A percentile compares a stretch with the other conserved stretches of the same genome.
These are phyloP conservation scores for Botrytis galanthina DNA, from an alignment of 2,329 filamentous ascomycete species.

Conservation along the genomic window DNA sequence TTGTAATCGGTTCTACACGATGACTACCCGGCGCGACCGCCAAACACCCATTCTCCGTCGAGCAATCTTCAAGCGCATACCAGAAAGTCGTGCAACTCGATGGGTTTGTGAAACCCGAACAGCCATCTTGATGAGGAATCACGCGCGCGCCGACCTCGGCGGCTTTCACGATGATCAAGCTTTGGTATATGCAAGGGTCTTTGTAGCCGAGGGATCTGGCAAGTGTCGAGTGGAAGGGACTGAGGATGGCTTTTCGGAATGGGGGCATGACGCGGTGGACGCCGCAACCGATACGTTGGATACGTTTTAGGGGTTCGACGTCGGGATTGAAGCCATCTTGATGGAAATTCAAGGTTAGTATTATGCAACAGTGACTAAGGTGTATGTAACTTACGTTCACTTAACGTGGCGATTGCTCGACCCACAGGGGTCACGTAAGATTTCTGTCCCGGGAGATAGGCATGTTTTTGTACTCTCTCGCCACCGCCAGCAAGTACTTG, in stretches of 20 bases:
- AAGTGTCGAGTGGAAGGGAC: neutral
- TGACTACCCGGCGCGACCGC: neutral
- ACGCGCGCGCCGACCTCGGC: slow-evolving; percentile 6
- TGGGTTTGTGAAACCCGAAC: slow-evolving; percentile 6
- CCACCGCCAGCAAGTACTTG: neutral
- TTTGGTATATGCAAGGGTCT: slow-evolving; percentile 5
- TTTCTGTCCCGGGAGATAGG: neutral
- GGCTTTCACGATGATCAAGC: slow-evolving; percentile 6
- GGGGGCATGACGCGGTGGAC: slow-evolving; percentile 5
- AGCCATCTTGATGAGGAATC: slow-evolving; percentile 10
- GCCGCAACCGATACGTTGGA: slow-evolving; percentile 11
- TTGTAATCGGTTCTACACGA: neutral
- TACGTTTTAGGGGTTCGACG: neutral
- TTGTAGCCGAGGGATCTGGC: slow-evolving; percentile 8
- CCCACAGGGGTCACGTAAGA: neutral
- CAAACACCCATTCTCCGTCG: slow-evolving; percentile 9
- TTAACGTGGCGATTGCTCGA: slow-evolving; percentile 7
- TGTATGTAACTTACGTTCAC: neutral
- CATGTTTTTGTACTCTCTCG: slow-evolving; percentile 8
- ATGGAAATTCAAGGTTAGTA: neutral
- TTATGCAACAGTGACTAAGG: neutral
- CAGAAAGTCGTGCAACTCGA: slow-evolving; percentile 13
- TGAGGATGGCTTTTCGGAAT: neutral
- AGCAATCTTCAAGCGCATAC: slow-evolving; percentile 10
- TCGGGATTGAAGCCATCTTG: neutral